Base-by-base conservation (phyloP, 768 basidiomycete species). In the Tephrocybe sp. region DNA sequence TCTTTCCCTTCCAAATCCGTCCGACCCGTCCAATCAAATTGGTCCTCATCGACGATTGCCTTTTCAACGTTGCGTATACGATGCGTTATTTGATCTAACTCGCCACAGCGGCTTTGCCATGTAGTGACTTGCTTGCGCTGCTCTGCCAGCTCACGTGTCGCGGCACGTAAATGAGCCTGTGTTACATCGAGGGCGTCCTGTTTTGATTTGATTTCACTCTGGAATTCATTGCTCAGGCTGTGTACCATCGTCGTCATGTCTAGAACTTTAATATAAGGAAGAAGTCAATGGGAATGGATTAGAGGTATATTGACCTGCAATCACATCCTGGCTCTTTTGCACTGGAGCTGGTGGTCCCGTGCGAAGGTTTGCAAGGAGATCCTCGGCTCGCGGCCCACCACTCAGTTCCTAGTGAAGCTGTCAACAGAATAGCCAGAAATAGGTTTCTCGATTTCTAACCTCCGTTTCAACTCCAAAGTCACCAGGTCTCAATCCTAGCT, bases 381-480 rank as follows among this genome's bases (percentile, higher is more conserved):
- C 92, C 60, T 95, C 94, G 0, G 83, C 82, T 36, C 85, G 79
- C 32, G 79, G 81, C 9, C 82, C 85, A 41, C 83, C 81, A 47
- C 75, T 85, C 20, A 90, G 65, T 54, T 89, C 89, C 88, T 89
- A 53, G 30, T 30, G 39, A 19, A 22, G 20, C 23, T 16, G 14
- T 33, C 6, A 39, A 38, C 39, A 11, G 31, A 55, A 39, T 47
- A 12, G 51, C n/a, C 48, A 34, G 32, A 26, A 42, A 26, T 12
- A 9, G 16, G 14, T 32, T 11, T 10, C 38, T 45, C 20, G 12
- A 10, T 23, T 12, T 65, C 82, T 54, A 60, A 90, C 95, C 74
- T 95, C 92, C 10, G 85, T 85, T 64, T 95, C 92, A 3, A 98
- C 83, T 14, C 97, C 97, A 63, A 95, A 99, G 66, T 99, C 97